phyloP scores from a whole-genome alignment of 208 protist species.

The Herpetomonas tarakana region DNA sequence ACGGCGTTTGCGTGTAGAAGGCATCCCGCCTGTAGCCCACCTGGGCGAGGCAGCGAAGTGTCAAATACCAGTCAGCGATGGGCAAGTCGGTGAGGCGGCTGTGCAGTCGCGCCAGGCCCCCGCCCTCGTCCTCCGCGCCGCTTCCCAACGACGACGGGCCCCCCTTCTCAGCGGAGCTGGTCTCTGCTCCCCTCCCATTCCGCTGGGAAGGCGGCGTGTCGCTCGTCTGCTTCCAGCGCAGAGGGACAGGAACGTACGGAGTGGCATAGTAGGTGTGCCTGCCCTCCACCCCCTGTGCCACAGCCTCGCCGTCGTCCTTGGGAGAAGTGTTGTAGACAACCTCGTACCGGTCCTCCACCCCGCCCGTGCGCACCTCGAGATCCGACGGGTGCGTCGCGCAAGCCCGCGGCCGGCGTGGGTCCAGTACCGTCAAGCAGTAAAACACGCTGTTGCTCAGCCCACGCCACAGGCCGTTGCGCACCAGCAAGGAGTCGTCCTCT shows the following conservation, averaged over 20 bases:
- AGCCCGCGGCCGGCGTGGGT: conserved; percentile 13
- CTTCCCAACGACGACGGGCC: too few species aligned
- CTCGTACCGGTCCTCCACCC: conserved; percentile 28
- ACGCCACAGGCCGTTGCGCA: conserved; percentile 43
- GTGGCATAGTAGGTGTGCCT: background rate
- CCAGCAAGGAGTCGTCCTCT: conserved; percentile 1
- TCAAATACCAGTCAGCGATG: conserved; percentile 43
- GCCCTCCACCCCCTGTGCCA: background rate
- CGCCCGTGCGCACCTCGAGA: conserved; percentile 24
- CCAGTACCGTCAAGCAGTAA: conserved; percentile 47
- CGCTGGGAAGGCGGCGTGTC: too few species aligned
- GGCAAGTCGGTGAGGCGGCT: background rate
- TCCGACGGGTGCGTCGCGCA: conserved; percentile 9
- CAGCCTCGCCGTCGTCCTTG: background rate
- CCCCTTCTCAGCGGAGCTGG: too few species aligned
- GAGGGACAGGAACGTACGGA: background rate
- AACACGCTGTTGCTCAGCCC: conserved; percentile 63
- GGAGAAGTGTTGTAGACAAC: conserved; percentile 4
- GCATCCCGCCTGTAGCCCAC: conserved; percentile 60
- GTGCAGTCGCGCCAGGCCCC: background rate
- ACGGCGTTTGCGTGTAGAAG: conserved; percentile 65
- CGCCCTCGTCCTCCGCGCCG: background rate
- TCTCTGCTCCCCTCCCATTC: too few species aligned
- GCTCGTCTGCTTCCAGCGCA: background rate
- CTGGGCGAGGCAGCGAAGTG: conserved; percentile 46